Evolutionary conservation across 2,329 filamentous ascomycete genomes (phyloP).

Genomic region (Penicillium sp.): DNA sequence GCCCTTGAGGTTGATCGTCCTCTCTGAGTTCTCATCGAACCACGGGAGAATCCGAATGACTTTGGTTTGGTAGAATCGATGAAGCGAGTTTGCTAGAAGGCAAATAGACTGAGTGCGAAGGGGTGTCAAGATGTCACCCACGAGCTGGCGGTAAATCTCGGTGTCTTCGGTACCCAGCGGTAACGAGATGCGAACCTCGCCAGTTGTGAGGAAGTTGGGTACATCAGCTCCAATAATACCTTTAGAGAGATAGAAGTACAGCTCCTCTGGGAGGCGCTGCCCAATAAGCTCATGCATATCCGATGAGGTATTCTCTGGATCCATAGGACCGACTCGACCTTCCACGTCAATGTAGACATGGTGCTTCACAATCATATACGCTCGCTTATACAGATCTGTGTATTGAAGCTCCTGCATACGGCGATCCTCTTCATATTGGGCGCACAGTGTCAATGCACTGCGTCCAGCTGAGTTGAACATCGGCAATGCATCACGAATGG

Average conservation of each 20-base stretch:
- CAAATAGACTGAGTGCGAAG: constrained; percentile 68
- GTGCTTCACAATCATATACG: constrained; percentile 75
- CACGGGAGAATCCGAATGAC: constrained; percentile 70
- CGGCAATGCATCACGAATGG: constrained; percentile 67
- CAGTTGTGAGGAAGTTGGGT: constrained; percentile 71
- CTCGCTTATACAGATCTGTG: constrained; percentile 76
- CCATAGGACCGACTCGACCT: constrained; percentile 68
- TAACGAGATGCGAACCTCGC: constrained; percentile 68
- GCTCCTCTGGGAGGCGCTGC: constrained; percentile 77
- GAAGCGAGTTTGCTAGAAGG: constrained; percentile 67
- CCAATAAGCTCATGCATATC: constrained; percentile 86
- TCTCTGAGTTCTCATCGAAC: constrained; percentile 64
- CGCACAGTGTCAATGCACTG: constrained; percentile 65
- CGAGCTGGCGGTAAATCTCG: constrained; percentile 68
- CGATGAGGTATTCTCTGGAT: constrained; percentile 62
- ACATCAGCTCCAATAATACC: constrained; percentile 72
- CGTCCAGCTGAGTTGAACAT: constrained; percentile 58
- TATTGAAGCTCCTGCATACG: constrained; percentile 64
- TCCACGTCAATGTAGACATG: constrained; percentile 69
- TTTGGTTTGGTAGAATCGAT: constrained; percentile 75
- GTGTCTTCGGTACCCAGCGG: constrained; percentile 76
- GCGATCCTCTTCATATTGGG: constrained; percentile 70
- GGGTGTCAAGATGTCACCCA: constrained; percentile 64
- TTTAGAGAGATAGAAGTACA: constrained; percentile 80
- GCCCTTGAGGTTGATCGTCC: constrained; percentile 56